Conservation (phyloP, 2,329 filamentous ascomycete species). For the Pezicula neosporulosa region DNA sequence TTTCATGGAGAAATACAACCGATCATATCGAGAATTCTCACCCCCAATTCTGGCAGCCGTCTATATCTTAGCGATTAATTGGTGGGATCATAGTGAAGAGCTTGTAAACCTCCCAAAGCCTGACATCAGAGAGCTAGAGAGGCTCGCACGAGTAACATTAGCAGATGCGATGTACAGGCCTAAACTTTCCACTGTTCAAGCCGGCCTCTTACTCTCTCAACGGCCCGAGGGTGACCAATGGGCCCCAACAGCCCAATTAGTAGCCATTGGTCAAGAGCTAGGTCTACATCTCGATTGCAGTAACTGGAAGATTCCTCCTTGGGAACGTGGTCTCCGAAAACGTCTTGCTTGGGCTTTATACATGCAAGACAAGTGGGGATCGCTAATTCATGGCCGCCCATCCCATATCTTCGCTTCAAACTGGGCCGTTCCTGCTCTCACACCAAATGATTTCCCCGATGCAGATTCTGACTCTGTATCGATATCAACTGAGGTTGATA, state of each 20-base stretch:
- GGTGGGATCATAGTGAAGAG: slow-evolving; percentile 74
- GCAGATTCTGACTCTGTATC: slow-evolving; percentile 60
- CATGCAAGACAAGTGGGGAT: slow-evolving; percentile 93
- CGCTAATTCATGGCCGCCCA: slow-evolving; percentile 79
- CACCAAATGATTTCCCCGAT: slow-evolving; percentile 68
- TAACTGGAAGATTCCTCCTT: slow-evolving; percentile 80
- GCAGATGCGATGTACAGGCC: slow-evolving; percentile 76
- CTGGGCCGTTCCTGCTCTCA: slow-evolving; percentile 73
- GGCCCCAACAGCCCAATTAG: slow-evolving; percentile 81
- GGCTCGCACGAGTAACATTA: slow-evolving; percentile 68
- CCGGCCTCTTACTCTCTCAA: slow-evolving; percentile 71
- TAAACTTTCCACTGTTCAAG: slow-evolving; percentile 78
- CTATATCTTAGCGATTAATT: slow-evolving; percentile 83
- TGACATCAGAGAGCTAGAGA: slow-evolving; percentile 70
- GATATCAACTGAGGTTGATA: slow-evolving; percentile 26
- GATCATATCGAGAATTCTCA: slow-evolving; percentile 69
- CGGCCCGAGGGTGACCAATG: slow-evolving; percentile 76
- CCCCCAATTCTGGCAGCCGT: slow-evolving; percentile 75
- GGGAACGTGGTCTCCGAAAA: slow-evolving; percentile 83
- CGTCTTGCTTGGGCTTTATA: slow-evolving; percentile 87
- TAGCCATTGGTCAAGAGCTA: slow-evolving; percentile 82
- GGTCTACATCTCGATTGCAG: slow-evolving; percentile 87
- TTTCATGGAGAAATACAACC: slow-evolving; percentile 74
- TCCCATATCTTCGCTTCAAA: slow-evolving; percentile 68
- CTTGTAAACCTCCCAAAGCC: slow-evolving; percentile 63